Evolutionary conservation across 1,284 basidiomycete genomes (phyloP).

Genomic region (Cystobasidium pallidum): DNA sequence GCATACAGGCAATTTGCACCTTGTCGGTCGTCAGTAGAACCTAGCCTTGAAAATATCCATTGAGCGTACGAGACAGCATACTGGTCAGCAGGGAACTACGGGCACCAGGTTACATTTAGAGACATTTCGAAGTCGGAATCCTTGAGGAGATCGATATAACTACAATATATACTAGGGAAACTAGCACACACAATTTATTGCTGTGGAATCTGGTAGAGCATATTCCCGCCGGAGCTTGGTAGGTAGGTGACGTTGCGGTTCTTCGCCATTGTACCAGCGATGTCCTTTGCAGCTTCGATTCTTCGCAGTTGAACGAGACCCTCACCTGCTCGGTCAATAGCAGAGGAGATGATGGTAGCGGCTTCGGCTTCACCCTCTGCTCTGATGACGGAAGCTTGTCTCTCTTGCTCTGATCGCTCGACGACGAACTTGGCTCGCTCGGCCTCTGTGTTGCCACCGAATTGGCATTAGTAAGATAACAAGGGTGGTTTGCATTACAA

Average conservation of each 20-base stretch:
- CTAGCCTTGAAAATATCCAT: too few relatives aligned
- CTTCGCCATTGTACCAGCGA: slow-evolving; percentile 63
- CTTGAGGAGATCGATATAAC: too few relatives aligned
- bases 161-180: too few relatives aligned
- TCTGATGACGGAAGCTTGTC: slow-evolving; percentile 95
- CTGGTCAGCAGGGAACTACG: too few relatives aligned
- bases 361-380: slow-evolving; percentile 99
- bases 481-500: slow-evolving; percentile 14
- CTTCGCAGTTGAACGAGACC: slow-evolving; percentile 93
- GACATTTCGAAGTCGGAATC: too few relatives aligned
- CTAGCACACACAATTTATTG: slow-evolving; percentile 2
- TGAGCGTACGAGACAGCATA: too few relatives aligned
- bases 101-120: too few relatives aligned
- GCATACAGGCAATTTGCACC: too few relatives aligned
- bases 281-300: slow-evolving; percentile 97
- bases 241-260: slow-evolving; percentile 59
- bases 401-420: slow-evolving; percentile 97
- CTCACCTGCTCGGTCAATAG: slow-evolving; percentile 92
- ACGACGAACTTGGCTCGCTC: slow-evolving; percentile 99
- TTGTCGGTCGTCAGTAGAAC: too few relatives aligned
- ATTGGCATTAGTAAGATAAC: not conserved
- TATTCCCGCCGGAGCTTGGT: slow-evolving; percentile 56
- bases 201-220: slow-evolving; percentile 52
- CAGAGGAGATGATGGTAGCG: slow-evolving; percentile 85
- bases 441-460: slow-evolving; percentile 66